Evolutionary conservation across 495 filamentous ascomycete species (phyloP), one percentile per base, ranked within the genome.

Genomic region (Mytilinidion resinicola): DNA sequence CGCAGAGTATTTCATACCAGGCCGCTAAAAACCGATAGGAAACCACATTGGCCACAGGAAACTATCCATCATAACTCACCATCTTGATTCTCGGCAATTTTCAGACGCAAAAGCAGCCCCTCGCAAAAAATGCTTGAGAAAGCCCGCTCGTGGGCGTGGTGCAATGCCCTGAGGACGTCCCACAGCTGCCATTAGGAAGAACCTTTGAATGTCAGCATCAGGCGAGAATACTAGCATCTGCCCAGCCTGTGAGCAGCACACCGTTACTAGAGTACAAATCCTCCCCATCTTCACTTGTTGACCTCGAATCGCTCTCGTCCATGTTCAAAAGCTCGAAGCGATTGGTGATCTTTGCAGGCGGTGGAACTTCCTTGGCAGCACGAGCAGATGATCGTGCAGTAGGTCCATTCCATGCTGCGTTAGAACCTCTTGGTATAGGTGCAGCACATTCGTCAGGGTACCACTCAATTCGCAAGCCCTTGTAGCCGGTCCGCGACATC

Each of bases 401-500:
- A 35, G 58, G 42, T 1, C 50, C 25, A 9, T 25, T 69, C 70
- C 38, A 60, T 52, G 50, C 58, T 68, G 15, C 50, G 36, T 37
- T 51, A 35, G 19, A 61, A 57, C 47, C 58, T 63, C 60, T 73
- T 67, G 76, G 73, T 3, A 86, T 70, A 17, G 86, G 78, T 55
- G 81, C 78, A 21, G 81, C 81, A 65, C 90, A 95, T 52, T 92
- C 87, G 60, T 95, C 90, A 0, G 74, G 72, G 58, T 80, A 85
- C 76, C 84, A 93, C 19, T 83, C 81, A 63, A 95, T 84, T 56
- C 78, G 83, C 62, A 79, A 82, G 30, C 83, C 82, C 65, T 88
- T 89, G 74, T 95, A 95, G n/a, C 71, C 78, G 65, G 72, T 67
- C 14, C 88, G 77, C 59, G 86, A 90, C 80, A 86, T 83, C 83